Conservation (phyloP, 2,329 filamentous ascomycete genomes). For the Ophiocordyceps australis region DNA sequence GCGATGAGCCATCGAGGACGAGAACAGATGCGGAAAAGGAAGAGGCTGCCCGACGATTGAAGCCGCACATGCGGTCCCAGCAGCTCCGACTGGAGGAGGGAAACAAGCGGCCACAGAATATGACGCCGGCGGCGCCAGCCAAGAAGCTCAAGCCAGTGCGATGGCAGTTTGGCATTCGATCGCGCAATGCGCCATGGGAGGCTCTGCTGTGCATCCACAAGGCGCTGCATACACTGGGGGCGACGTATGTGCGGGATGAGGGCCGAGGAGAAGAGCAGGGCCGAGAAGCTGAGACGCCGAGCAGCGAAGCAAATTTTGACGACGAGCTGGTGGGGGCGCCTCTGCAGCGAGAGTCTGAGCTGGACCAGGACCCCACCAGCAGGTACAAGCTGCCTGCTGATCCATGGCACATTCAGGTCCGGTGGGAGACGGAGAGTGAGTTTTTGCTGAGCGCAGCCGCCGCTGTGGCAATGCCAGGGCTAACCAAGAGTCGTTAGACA, state of each 20-base stretch:
- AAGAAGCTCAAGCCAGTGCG: conserved; percentile 69
- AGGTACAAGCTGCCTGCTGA: conserved; percentile 81
- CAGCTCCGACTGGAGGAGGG: conserved; percentile 50
- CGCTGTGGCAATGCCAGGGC: neutral
- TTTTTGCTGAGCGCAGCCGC: conserved; percentile 10
- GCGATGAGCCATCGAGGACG: conserved; percentile 28
- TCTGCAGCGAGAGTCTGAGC: conserved; percentile 14
- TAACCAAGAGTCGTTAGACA: conserved; percentile 2
- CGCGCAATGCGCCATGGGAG: conserved; percentile 83
- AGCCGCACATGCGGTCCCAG: conserved; percentile 64
- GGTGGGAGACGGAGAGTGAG: conserved; percentile 71
- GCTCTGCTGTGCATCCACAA: conserved; percentile 92
- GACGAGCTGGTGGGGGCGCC: conserved; percentile 17
- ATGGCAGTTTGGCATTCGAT: conserved; percentile 97
- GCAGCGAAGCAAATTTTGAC: conserved; percentile 21
- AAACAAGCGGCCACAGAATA: conserved; percentile 37
- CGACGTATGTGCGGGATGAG: conserved; percentile 63
- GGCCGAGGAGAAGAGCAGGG: conserved; percentile 31
- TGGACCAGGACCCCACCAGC: conserved; percentile 30
- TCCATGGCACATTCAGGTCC: conserved; percentile 84
- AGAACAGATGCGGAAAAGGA: conserved; percentile 60
- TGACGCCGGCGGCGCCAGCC: conserved; percentile 42
- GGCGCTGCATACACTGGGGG: conserved; percentile 71
- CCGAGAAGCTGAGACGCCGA: conserved; percentile 16
- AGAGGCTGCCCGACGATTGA: conserved; percentile 62